phyloP scores from a whole-genome alignment of 805 yeast species.

The Komagataella phaffii region DNA sequence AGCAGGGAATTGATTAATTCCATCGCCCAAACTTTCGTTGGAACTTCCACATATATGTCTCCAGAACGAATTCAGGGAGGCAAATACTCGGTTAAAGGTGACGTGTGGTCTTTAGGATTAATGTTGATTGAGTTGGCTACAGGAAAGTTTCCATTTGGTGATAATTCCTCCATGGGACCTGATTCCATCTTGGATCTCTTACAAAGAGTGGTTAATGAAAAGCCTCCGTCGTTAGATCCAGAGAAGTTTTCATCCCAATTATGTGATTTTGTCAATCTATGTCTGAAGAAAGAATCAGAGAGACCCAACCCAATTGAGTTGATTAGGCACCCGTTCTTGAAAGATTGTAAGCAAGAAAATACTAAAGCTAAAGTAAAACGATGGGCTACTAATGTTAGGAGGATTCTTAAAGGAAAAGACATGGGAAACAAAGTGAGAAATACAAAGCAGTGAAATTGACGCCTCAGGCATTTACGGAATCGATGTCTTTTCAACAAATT shows the following conservation, averaged over 20 bases:
- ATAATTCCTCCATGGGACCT: constrained; percentile 27
- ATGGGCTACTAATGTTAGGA: constrained; percentile 23
- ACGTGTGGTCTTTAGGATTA: constrained; percentile 93
- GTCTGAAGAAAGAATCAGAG: constrained; percentile 61
- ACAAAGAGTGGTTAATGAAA: constrained; percentile 89
- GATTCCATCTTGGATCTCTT: constrained; percentile 82
- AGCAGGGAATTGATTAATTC: constrained; percentile 86
- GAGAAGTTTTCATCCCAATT: constrained; percentile 33
- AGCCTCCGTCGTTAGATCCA: constrained; percentile 56
- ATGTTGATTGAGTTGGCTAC: constrained; percentile 82
- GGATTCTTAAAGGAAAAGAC: constrained; percentile 21
- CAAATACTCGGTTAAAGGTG: constrained; percentile 87
- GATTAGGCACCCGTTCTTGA: constrained; percentile 23
- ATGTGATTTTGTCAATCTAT: constrained; percentile 57
- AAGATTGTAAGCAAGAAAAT: constrained; percentile 17
- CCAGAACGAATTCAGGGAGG: constrained; percentile 97
- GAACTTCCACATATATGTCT: constrained; percentile 94
- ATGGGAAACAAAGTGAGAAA: constrained; percentile 3
- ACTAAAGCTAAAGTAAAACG: constrained; percentile 15
- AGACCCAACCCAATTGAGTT: constrained; percentile 69
- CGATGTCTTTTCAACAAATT: constrained; percentile 13
- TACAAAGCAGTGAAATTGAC: not conserved
- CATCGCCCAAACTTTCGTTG: constrained; percentile 94
- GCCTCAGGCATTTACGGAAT: not conserved
- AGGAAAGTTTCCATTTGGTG: constrained; percentile 71